Evolutionary conservation across 306 rosid genomes (phyloP), one percentile per base, ranked within the genome.

Genomic region (Begonia masoniana): DNA sequence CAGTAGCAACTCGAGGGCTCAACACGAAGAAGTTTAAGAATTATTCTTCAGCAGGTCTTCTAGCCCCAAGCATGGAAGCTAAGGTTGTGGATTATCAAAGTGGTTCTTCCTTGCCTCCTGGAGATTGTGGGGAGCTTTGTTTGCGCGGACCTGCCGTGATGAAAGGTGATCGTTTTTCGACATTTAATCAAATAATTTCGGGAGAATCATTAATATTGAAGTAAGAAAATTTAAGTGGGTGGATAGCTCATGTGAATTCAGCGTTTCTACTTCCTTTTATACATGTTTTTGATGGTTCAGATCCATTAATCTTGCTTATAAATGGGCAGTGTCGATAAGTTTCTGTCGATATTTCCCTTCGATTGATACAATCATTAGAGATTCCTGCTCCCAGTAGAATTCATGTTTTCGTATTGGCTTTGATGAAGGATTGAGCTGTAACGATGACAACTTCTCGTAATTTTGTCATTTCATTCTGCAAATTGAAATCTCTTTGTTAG

Each of bases 1-100:
- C 94, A 43, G 74, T 83, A 36, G 94, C 87, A 73, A 60, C 96
- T 58, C 83, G 94, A 1, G 88, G 97, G 70, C 74, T 81, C 81
- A 91, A 85, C 74, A 74, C 82, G 41, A 71, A 69, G 60, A 71
- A 63, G 74, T 43, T 61, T 57, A 67, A n/a, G 63, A 85, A 75
- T 12, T 75, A 68, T 65, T 66, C 73, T 68, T 91, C 96, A 53
- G 47, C 83, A 24, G 97, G 97, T 58, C 80, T 91, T 55, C 71
- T 91, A 55, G 92, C 88, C 63, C 96, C 97, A 59, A 85, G 75
- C 80, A 78, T 66, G 81, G 79, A 85, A 70, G 96, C 92, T 50
- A 91, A 73, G 75, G 88, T 91, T 31, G 86, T 83, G 50, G 83
- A 83, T 64, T 82, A 71, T 78, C 73, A 52, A 15, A 74, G 65